Percentiles rank a stretch among this genome's conserved stretches.
phyloP scores from a whole-genome alignment of 345 rosid genomes.

The Triadica sebifera region DNA sequence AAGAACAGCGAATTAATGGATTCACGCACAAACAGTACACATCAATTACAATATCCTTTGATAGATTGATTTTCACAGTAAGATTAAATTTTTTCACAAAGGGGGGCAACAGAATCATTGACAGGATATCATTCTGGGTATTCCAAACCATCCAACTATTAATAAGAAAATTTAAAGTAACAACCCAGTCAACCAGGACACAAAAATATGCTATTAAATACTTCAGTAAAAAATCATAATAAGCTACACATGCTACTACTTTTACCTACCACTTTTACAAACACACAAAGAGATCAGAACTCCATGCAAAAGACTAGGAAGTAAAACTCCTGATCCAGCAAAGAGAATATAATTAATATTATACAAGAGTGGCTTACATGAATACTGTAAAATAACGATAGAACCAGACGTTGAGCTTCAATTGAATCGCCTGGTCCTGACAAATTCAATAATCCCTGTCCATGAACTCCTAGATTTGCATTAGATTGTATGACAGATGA shows the following conservation, averaged over 20 bases:
- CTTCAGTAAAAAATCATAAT: neutral
- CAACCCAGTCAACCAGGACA: conserved; percentile 6
- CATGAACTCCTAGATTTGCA: conserved; percentile 95
- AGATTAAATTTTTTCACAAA: neutral
- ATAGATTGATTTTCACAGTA: neutral
- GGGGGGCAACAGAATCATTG: neutral
- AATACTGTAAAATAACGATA: conserved; percentile 85
- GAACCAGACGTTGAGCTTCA: conserved; percentile 93
- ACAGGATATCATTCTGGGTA: neutral
- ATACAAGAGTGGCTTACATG: conserved; percentile 49
- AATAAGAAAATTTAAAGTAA: neutral
- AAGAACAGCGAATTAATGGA: neutral
- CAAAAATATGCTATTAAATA: neutral
- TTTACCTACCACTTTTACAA: neutral
- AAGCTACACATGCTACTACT: neutral
- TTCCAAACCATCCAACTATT: neutral
- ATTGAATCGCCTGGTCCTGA: conserved; percentile 88
- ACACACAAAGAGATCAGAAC: neutral
- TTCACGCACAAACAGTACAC: neutral
- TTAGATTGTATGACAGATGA: conserved; percentile 90
- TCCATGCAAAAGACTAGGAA: neutral
- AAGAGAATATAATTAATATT: neutral
- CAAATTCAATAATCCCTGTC: conserved; percentile 92
- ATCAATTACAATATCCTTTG: neutral
- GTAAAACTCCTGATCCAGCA: neutral